These are phyloP conservation scores for Carnegiea gigantea DNA, from an alignment of 179 eudicot species.

Conservation along the genomic window DNA sequence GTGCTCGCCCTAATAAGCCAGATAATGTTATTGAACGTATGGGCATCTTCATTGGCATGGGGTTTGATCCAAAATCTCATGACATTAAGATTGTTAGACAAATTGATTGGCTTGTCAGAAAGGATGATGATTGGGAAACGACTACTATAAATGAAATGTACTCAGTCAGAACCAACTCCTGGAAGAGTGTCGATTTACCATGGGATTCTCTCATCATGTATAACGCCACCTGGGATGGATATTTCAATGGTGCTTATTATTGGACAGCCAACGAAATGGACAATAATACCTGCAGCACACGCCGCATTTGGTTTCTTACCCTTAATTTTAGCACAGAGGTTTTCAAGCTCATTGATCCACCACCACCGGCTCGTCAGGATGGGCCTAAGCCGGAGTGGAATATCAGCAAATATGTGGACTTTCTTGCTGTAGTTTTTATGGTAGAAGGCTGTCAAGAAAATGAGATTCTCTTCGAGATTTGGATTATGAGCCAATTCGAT, in stretches of 20 bases:
- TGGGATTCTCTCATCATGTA: neutral
- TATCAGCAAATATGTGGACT: neutral
- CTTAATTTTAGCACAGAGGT: slow-evolving; percentile 9
- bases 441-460: neutral
- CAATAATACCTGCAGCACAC: neutral
- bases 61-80: slow-evolving; percentile 4
- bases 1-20: neutral
- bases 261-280: neutral
- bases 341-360: slow-evolving; percentile 4
- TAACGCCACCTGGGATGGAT: neutral
- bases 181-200: slow-evolving; percentile 8
- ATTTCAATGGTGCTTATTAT: slow-evolving; percentile 9
- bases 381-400: neutral
- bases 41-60: neutral
- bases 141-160: neutral
- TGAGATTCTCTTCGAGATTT: neutral
- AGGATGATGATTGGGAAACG: neutral
- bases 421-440: slow-evolving; percentile 1
- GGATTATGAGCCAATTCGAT: neutral
- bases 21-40: neutral
- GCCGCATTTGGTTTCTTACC: neutral
- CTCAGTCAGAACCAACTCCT: slow-evolving; percentile 8
- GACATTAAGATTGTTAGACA: slow-evolving; percentile 16
- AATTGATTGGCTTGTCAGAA: neutral
- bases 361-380: neutral